These are phyloP conservation scores for Lactarius tabidus DNA, from an alignment of 768 basidiomycete genomes.

Conservation along the genomic window DNA sequence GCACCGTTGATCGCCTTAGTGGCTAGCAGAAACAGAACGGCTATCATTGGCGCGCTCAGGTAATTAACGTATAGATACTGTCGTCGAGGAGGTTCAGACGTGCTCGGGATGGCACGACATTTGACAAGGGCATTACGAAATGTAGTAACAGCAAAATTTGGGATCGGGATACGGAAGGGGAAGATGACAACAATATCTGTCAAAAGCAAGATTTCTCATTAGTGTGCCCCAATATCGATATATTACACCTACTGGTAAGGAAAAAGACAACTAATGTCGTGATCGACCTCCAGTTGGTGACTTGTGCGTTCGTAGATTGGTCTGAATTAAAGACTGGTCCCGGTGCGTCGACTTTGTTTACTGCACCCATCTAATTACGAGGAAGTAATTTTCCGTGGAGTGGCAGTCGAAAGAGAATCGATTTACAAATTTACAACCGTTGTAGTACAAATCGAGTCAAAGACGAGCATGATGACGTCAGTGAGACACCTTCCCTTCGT, in stretches of 20 bases:
- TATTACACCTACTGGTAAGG: constrained; percentile 6
- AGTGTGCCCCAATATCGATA: not conserved
- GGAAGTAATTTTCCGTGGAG: not conserved
- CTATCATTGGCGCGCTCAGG: constrained; percentile 32
- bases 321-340: not conserved
- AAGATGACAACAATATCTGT: constrained; percentile 25
- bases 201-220: not conserved
- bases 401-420: not conserved
- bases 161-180: constrained; percentile 24
- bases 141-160: not conserved
- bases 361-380: not conserved
- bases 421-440: not conserved
- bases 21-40: constrained; percentile 33
- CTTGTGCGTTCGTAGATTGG: not conserved
- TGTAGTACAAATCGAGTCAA: not conserved
- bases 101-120: constrained; percentile 15
- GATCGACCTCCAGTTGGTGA: constrained; percentile 16
- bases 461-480: constrained; percentile 1
- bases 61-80: constrained; percentile 31
- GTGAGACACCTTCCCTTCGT: too few species aligned
- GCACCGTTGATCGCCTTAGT: constrained; percentile 30
- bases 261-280: constrained; percentile 18
- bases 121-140: constrained; percentile 11
- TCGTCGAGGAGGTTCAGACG: constrained; percentile 1
- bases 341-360: not conserved